Evolutionary conservation across 2,329 filamentous ascomycete genomes (phyloP), one percentile per base, ranked within the genome.

Genomic region (Monosporascus cannonballus): DNA sequence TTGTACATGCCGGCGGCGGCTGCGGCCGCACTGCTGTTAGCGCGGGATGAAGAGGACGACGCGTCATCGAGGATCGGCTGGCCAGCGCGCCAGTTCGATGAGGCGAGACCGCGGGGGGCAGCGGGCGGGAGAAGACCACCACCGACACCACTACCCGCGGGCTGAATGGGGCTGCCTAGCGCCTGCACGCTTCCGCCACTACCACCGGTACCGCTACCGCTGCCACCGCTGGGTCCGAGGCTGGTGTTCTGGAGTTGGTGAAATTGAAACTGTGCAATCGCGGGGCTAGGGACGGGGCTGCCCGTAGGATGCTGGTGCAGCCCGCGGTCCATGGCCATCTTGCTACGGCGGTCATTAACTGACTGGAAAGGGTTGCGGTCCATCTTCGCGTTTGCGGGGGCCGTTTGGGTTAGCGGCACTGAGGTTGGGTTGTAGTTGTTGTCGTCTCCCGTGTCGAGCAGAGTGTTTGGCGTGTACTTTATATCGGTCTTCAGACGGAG

Each of bases 311-410:
- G 46, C 9, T 39, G 30, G 3, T 46, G 24, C 3, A 25, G 42
- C 6, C 20, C 5, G n/a, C 60, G 61, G 37, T 68, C 64, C 27
- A 49, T 55, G 17, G 51, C 20, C 20, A 65, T 55, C 53, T 64
- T 67, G 49, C 50, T 63, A 47, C 64, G 57, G 36, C 61, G 62
- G 37, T 62, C 56, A 55, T 62, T 65, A 51, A 59, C 58, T n/a
- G 64, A 62, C 39, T 66, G 61, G 53, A 64, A 67, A 0, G 63
- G 56, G 46, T 61, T 64, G 17, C 59, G 54, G 25, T 67, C n/a
- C 42, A n/a, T n/a, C 14, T 46, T 27, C 42, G 22, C n/a, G 42
- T 30, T 30, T 17, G 22, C 24, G 20, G 14, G 22, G 7, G 38
- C 7, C 22, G 42, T 34, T 34, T 34, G 30, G 30, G 9, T 14